Base-by-base conservation (phyloP, 306 rosid species). In the Rosa chinensis region DNA sequence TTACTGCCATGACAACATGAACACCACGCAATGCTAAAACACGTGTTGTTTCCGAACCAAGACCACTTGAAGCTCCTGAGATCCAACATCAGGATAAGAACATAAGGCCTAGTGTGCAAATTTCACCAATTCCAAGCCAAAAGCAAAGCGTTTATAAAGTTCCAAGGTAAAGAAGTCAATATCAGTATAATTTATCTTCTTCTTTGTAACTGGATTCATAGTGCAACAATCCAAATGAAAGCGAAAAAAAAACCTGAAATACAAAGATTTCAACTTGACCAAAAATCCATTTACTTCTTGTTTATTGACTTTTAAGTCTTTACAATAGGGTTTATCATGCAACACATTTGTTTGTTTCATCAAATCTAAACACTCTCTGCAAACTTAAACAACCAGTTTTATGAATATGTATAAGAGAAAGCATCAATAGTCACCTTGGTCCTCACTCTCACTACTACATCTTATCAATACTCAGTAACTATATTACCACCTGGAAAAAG, bases 21-120 rank as follows among this genome's bases (percentile, higher is more conserved):
- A 91, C 97, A 79, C 94, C 87, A 6, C 90, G 92, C 86, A 86
- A 35, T 12, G 94, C 92, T 66, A 93, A 87, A 86, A 93, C 86
- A 28, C 92, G 89, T 39, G 92, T 85, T 13, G 97, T 91, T 69
- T 93, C 94, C 76, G 78, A 62, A 63, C 98, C 98, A 70, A 93
- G 88, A 64, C 98, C 97, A 83, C 94, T 93, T 10, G 97, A 85
- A 77, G 97, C 94, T 49, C 98, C 98, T 93, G 82, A 82, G 82
- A 87, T 71, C 52, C 63, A 73, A 40, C 44, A 49, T 18, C 21
- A 21, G 37, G 4, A 10, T 39, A 55, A 66, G 75, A 63, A 52
- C n/a, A 47, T 11, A 78, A 78, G 4, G 52, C 14, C 47, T 20
- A 56, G 23, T 8, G 13, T 39, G 37, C 14, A 56, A 44, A 80